Conservation (phyloP, 2,329 filamentous ascomycete genomes). For the Alternaria gansuensis region DNA sequence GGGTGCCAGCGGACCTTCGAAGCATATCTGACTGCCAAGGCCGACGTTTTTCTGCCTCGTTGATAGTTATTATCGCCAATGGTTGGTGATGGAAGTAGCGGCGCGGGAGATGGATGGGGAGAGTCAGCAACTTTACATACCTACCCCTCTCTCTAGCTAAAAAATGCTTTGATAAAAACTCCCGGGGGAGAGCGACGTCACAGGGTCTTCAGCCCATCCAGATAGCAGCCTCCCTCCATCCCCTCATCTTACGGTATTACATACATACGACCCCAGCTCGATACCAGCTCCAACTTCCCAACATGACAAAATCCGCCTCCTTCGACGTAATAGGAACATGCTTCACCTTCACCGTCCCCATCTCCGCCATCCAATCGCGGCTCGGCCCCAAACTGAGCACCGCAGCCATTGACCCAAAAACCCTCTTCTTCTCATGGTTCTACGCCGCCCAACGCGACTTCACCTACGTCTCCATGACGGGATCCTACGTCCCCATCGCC, state of each 20-base stretch:
- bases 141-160: too few relatives aligned
- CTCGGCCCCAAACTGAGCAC: conserved; percentile 28
- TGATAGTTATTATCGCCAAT: background rate
- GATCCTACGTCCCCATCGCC: conserved; percentile 36
- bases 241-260: background rate
- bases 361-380: conserved; percentile 28
- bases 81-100: background rate
- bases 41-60: background rate
- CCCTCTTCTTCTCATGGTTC: conserved; percentile 42
- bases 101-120: background rate
- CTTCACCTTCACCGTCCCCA: conserved; percentile 33
- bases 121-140: too few relatives aligned
- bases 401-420: conserved; percentile 29
- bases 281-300: background rate
- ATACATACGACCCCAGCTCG: background rate
- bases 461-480: conserved; percentile 33
- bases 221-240: background rate
- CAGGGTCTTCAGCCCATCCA: conserved; percentile 7
- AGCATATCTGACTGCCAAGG: background rate
- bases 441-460: conserved; percentile 42
- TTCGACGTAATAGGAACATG: conserved; percentile 43
- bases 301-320: conserved; percentile 33
- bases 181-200: conserved; percentile 13
- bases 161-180: too few relatives aligned
- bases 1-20: conserved; percentile 11